Evolutionary conservation across 305 asterid species (phyloP), one percentile per base, ranked within the genome.

Genomic region (Striga hermonthica): DNA sequence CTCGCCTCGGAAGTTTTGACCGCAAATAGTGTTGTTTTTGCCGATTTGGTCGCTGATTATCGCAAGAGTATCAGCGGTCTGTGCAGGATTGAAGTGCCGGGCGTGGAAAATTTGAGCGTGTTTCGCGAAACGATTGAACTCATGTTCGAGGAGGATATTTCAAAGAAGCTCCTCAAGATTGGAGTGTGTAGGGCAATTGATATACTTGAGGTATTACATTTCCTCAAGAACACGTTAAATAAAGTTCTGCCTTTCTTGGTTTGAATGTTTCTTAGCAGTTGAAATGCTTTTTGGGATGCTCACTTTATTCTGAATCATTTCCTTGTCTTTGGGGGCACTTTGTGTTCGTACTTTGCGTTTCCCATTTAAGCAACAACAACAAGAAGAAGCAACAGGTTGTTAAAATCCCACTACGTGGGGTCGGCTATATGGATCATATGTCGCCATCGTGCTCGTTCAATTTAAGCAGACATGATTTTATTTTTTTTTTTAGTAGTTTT

Each of bases 11-110:
- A 77, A 70, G 93, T 92, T 75, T 81, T 92, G 85, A 58, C 66
- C 38, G 80, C 78, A 14, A 87, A 83, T 60, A 89, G 97, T 73
- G 49, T 66, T 5, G 87, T 92, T 60, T 89, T 89, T 60, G 87
- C 85, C 15, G 87, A 83, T 49, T 83, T 85, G 81, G 77, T 92
- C 28, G 75, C 80, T 38, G 83, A 79, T 49, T 78, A 81, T 56
- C 71, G 82, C 80, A 81, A 73, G 78, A 85, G 77, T 39, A 22
- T 69, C 50, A 71, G 82, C 67, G 95, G 91, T 9, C 47, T 85
- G 75, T 89, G 96, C 60, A 82, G 91, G 78, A 86, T 92, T 74
- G 97, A 92, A 78, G 97, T 92, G 78, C 96, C 95, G 49, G 86
- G 82, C 15, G 96, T 92, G 72, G 97, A 81, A 57, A 86, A 92